Evolutionary conservation across 2,329 filamentous ascomycete genomes (phyloP), one percentile per base, ranked within the genome.

Genomic region (Colletotrichum lindemuthianum): DNA sequence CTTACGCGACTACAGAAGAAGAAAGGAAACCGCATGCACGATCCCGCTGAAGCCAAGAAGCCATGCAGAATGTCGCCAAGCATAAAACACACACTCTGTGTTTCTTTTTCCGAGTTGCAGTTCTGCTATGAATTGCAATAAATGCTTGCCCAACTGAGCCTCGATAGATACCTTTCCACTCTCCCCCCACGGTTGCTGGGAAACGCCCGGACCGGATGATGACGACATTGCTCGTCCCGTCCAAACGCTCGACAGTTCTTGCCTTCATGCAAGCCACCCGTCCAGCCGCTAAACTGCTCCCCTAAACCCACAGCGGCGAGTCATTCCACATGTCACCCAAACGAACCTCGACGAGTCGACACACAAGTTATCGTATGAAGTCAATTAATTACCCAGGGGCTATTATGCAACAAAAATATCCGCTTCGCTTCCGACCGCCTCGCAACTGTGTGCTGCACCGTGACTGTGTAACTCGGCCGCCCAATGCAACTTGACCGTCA

Each of bases 231-330:
- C 56, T 15, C 10, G 24, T 43, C 36, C 50, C 37, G 24, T 40
- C 55, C 55, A 50, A 33, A 50, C 24, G 50, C 16, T 16, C 45
- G 24, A 40, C 45, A 49, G 24, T 11, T 16, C 37, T 34, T 6
- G 34, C 24, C 16, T 41, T n/a, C 49, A 65, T 61, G 51, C 51
- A 56, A 48, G 51, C 51, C 58, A 43, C 40, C 50, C n/a, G 16
- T 45, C 36, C 36, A 52, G 51, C 47, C 39, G 24, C 45, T 64
- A 12, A 49, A 24, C 36, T 44, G n/a, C 32, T 13, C 41, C 44
- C 44, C 44, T 49, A 11, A 37, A 39, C 47, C 48, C 51, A 32
- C 44, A 10, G 10, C 16, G 10, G 16, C 58, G 58, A 61, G 58
- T 61, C 63, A 65, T 52, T 51, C 37, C 47, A 33, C 15, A 50